Evolutionary conservation across 2,329 filamentous ascomycete genomes (phyloP).

Genomic region (Xylaria hypoxylon): DNA sequence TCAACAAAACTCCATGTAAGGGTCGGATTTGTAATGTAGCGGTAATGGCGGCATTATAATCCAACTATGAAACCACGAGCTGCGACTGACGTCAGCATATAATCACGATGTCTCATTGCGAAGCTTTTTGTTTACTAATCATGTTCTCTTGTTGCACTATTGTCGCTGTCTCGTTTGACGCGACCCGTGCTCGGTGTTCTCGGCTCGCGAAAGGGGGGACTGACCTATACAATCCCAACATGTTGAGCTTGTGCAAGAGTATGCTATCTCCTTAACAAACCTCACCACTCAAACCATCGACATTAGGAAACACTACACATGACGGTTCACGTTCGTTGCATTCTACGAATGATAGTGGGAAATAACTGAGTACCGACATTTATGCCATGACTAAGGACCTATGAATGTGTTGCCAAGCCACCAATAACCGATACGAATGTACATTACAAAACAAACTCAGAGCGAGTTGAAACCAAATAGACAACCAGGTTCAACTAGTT

Average conservation of each 20-base stretch:
- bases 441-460: constrained; percentile 44
- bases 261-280: neutral
- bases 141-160: neutral
- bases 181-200: constrained; percentile 13
- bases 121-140: neutral
- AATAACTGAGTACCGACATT: constrained; percentile 35
- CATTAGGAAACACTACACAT: neutral
- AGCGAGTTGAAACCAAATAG: constrained; percentile 29
- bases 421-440: constrained; percentile 43
- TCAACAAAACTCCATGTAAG: neutral
- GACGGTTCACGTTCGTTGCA: neutral
- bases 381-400: constrained; percentile 40
- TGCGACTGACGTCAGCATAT: neutral
- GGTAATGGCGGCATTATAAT: neutral
- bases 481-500: constrained; percentile 31
- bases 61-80: neutral
- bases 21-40: neutral
- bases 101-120: neutral
- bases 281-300: neutral
- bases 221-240: neutral
- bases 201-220: constrained; percentile 2
- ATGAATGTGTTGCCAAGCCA: constrained; percentile 43
- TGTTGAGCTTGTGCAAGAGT: no score
- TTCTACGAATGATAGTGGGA: constrained; percentile 13
- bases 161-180: neutral